Conservation (phyloP, 164 flowering plant genomes). For the Piper betle region DNA sequence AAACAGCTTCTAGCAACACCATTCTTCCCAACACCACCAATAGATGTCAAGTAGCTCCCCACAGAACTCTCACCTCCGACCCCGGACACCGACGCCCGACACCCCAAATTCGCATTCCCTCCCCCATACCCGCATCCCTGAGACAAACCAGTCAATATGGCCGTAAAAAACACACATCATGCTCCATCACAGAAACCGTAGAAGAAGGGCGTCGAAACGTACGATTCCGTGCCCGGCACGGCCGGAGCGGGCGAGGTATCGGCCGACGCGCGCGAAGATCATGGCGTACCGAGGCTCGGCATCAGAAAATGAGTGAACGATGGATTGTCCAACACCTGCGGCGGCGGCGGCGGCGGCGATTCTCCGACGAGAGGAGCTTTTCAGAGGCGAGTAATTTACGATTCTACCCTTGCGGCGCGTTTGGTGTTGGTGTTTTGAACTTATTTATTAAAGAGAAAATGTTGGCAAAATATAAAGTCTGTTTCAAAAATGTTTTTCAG, state of each 20-base stretch:
- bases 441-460: no score
- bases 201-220: constrained; percentile 3
- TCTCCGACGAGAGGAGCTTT: no score
- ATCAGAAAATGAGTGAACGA: constrained; percentile 2
- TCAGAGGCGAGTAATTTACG: no score
- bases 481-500: no score
- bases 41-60: constrained; percentile 43
- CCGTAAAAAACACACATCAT: constrained; percentile 6
- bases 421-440: no score
- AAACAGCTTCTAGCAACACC: constrained; percentile 9
- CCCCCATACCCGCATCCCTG: constrained; percentile 17
- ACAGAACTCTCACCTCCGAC: constrained; percentile 9
- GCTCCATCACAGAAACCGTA: neutral
- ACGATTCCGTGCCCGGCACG: constrained; percentile 17
- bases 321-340: neutral
- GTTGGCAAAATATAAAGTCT: no score
- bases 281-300: constrained; percentile 11
- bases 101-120: constrained; percentile 17
- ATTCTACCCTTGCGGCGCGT: no score
- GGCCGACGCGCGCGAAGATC: constrained; percentile 33
- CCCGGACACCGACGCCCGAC: constrained; percentile 1
- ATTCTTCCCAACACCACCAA: constrained; percentile 31
- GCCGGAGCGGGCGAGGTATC: constrained; percentile 27
- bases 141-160: neutral
- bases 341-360: no score